Conservation (phyloP, 345 rosid species). For the Litchi chinensis region DNA sequence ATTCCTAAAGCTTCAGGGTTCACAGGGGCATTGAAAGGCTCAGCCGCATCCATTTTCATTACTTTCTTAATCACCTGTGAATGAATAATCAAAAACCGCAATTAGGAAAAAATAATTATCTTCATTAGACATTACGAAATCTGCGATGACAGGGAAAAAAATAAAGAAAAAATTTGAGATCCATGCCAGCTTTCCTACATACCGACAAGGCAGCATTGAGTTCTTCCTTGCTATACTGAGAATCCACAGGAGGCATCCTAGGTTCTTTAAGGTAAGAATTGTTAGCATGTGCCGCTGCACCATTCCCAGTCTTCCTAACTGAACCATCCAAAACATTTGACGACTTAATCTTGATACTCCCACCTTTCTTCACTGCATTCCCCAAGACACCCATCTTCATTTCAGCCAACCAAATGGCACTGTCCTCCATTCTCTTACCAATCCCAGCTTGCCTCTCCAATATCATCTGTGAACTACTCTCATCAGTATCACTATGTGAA, state of each 20-base stretch:
- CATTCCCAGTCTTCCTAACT: slow-evolving; percentile 35
- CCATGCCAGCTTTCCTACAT: slow-evolving; percentile 25
- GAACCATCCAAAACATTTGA: slow-evolving; percentile 49
- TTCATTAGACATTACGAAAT: slow-evolving; percentile 2
- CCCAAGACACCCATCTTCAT: slow-evolving; percentile 43
- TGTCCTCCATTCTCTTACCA: slow-evolving; percentile 58
- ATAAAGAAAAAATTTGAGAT: background rate
- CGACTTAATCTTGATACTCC: slow-evolving; percentile 76
- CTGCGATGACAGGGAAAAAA: background rate
- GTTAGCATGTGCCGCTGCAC: slow-evolving; percentile 32
- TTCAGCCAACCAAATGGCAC: slow-evolving; percentile 57
- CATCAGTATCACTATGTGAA: slow-evolving; percentile 52
- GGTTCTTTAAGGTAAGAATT: slow-evolving; percentile 41
- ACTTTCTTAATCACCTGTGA: slow-evolving; percentile 81
- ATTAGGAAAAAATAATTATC: background rate
- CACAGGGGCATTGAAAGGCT: slow-evolving; percentile 88
- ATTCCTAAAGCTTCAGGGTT: slow-evolving; percentile 95
- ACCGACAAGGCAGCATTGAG: slow-evolving; percentile 70
- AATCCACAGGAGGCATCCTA: slow-evolving; percentile 36
- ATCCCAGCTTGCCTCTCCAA: slow-evolving; percentile 46
- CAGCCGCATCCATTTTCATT: slow-evolving; percentile 99
- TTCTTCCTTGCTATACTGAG: slow-evolving; percentile 62
- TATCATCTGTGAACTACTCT: slow-evolving; percentile 55
- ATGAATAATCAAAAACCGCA: background rate
- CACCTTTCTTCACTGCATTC: slow-evolving; percentile 63